Evolutionary conservation across 2,329 filamentous ascomycete genomes (phyloP), one percentile per base, ranked within the genome.

Genomic region (Dothistroma pini): DNA sequence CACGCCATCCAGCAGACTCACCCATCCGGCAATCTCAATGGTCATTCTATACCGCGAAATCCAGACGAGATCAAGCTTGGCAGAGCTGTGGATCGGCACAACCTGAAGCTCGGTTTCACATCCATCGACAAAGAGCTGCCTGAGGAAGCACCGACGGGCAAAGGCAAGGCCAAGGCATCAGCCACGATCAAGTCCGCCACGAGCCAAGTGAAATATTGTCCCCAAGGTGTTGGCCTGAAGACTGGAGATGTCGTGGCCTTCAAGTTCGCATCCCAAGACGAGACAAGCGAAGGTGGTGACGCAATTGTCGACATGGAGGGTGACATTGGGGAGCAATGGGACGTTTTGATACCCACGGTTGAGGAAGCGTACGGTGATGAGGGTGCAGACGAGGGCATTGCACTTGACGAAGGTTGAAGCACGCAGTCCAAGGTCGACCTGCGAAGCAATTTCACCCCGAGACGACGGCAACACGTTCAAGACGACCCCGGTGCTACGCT

Each of bases 11-110:
- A 70, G 38, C 73, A 80, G 58, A 77, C 77, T 7, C 66, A 68
- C 10, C 71, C 77, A 1, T 66, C 66, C 35, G 73, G 74, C 10
- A 68, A 68, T 9, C 66, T 76, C 51, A 71, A 74, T 41, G 64
- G 71, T 14, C 69, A 76, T 41, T 55, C 70, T 0, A 73, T 81
- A 2, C 80, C 80, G 0, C 32, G 68, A 5, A 73, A 72, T 3
- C 62, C 77, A 1, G 69, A 72, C 8, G 74, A 76, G 2, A 75
- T 82, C 52, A 68, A 74, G 25, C 68, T 82, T 38, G 80, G 75
- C 7, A 72, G 72, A 41, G 75, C 77, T 1, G 61, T 72, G 32
- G 77, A 81, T 65, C 63, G 72, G 41, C 73, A 76, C 60, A 75
- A 81, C 31, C 66, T 77, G 1, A 65, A 62, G 16, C 65, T 72